These are phyloP conservation scores for Erigeron philadelphicus DNA, from an alignment of 140 eudicot genomes.

Conservation along the genomic window DNA sequence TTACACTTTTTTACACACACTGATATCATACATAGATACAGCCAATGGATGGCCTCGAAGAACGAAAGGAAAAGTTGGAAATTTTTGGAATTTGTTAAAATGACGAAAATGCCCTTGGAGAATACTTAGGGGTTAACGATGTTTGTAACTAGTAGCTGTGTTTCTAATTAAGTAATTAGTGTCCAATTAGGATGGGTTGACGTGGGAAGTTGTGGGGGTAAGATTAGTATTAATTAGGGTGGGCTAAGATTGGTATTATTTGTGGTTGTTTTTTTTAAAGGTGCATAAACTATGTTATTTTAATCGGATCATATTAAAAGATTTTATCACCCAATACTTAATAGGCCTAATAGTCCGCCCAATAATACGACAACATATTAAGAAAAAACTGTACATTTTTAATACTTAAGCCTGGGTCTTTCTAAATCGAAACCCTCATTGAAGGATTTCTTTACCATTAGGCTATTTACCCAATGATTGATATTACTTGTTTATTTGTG, in stretches of 20 bases:
- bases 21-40: constrained; percentile 22
- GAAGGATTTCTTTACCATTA: too few species aligned
- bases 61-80: constrained; percentile 39
- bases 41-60: constrained; percentile 68
- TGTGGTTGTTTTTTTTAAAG: too few species aligned
- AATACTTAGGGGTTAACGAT: constrained; percentile 26
- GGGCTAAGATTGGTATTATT: background rate
- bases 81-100: constrained; percentile 20
- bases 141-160: constrained; percentile 12
- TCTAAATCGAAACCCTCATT: too few species aligned
- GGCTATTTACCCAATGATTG: too few species aligned
- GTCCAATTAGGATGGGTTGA: constrained; percentile 13
- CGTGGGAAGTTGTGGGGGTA: constrained; percentile 12
- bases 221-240: constrained; percentile 12
- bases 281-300: too few species aligned
- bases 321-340: too few species aligned
- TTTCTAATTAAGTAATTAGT: constrained; percentile 5
- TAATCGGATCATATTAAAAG: too few species aligned
- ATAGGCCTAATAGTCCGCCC: too few species aligned
- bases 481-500: too few species aligned
- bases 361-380: too few species aligned
- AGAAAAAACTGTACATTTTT: too few species aligned
- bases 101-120: constrained; percentile 21
- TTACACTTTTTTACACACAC: constrained; percentile 35
- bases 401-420: too few species aligned